Conservation (phyloP, 2,329 filamentous ascomycete genomes). For the Ramularia endophylla region DNA sequence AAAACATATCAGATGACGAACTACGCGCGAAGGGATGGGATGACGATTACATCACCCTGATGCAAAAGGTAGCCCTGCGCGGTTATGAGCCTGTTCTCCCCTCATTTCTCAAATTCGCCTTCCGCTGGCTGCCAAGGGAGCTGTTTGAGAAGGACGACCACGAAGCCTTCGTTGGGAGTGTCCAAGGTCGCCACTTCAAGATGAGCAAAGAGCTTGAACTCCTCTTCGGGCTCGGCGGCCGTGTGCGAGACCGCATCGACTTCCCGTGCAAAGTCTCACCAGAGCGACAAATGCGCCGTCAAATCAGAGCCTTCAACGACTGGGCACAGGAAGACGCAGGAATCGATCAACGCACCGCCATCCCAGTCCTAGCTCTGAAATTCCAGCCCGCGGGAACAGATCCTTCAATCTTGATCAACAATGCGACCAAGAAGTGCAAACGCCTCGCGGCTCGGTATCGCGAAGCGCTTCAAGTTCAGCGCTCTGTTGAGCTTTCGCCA, state of each 20-base stretch:
- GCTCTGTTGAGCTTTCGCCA: slow-evolving; percentile 23
- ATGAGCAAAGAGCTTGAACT: slow-evolving; percentile 47
- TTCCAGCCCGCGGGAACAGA: slow-evolving; percentile 36
- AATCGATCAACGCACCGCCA: slow-evolving; percentile 22
- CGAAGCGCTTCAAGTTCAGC: slow-evolving; percentile 29
- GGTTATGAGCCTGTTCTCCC: slow-evolving; percentile 53
- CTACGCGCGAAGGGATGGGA: slow-evolving; percentile 39
- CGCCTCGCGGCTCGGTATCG: slow-evolving; percentile 40
- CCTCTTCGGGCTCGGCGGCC: slow-evolving; percentile 47
- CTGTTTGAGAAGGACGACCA: slow-evolving; percentile 44
- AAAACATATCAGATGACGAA: slow-evolving; percentile 20
- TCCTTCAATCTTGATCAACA: slow-evolving; percentile 36
- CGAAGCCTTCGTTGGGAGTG: slow-evolving; percentile 42
- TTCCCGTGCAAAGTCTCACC: slow-evolving; percentile 22
- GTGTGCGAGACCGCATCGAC: slow-evolving; percentile 46
- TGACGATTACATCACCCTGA: slow-evolving; percentile 47
- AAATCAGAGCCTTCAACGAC: slow-evolving; percentile 41
- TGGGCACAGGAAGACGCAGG: slow-evolving; percentile 50
- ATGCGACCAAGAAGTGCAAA: slow-evolving; percentile 40
- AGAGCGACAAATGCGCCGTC: slow-evolving; percentile 18
- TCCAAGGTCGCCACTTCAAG: slow-evolving; percentile 40
- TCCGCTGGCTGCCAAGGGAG: slow-evolving; percentile 47
- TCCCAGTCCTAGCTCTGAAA: slow-evolving; percentile 43
- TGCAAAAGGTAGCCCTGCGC: slow-evolving; percentile 49
- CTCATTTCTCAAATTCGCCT: slow-evolving; percentile 47